Percentiles rank a stretch among this genome's conserved stretches.
Evolutionary conservation across 306 rosid genomes (phyloP).

Genomic region (Senna siamea): DNA sequence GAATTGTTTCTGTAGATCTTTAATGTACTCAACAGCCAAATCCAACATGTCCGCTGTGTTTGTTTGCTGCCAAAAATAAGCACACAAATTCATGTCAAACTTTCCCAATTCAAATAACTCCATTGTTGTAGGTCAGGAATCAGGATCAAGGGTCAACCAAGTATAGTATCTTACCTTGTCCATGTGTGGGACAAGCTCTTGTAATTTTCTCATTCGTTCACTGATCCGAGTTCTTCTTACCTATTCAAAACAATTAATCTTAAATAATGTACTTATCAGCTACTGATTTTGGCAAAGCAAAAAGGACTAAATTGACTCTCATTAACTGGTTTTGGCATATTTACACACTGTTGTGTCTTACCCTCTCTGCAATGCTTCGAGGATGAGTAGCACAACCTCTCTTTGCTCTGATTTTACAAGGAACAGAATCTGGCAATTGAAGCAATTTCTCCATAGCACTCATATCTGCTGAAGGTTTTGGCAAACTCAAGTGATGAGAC

Average conservation of each 20-base stretch:
- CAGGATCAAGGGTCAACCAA: too few species aligned
- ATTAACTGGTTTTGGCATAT: not conserved
- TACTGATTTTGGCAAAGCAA: slow-evolving; percentile 15
- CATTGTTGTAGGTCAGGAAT: too few species aligned
- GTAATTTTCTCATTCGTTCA: slow-evolving; percentile 88
- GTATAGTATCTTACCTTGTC: slow-evolving; percentile 66
- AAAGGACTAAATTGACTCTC: not conserved
- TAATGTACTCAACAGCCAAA: slow-evolving; percentile 84
- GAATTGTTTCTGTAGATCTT: slow-evolving; percentile 87
- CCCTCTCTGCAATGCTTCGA: slow-evolving; percentile 95
- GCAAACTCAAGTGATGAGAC: slow-evolving; percentile 81
- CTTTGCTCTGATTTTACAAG: slow-evolving; percentile 90
- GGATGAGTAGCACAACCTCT: slow-evolving; percentile 99
- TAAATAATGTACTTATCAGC: not conserved
- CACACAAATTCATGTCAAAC: not conserved
- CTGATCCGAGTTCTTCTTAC: slow-evolving; percentile 94
- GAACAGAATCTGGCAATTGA: slow-evolving; percentile 80
- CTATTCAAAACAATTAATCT: slow-evolving; percentile 41
- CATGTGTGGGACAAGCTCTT: slow-evolving; percentile 95
- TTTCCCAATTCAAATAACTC: not conserved
- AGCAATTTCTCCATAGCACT: slow-evolving; percentile 65
- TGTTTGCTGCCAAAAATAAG: slow-evolving; percentile 70
- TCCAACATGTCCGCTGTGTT: slow-evolving; percentile 98
- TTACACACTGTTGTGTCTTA: slow-evolving; percentile 24
- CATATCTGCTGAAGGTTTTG: slow-evolving; percentile 62